Evolutionary conservation across 1,284 basidiomycete species (phyloP).

Genomic region (Cutaneotrichosporon daszewskae): DNA sequence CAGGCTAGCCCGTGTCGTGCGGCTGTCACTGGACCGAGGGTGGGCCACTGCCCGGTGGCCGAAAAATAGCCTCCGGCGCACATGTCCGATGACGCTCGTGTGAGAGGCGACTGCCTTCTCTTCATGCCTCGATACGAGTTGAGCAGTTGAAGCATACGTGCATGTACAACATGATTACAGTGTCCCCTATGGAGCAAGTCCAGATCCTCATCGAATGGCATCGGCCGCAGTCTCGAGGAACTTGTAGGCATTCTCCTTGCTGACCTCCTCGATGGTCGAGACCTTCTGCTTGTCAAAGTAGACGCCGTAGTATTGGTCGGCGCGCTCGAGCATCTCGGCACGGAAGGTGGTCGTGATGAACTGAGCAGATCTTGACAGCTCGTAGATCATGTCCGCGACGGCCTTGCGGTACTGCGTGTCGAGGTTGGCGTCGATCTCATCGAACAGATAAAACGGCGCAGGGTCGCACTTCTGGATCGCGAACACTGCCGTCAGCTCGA

Average conservation of each 20-base stretch:
- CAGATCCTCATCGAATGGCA: not conserved
- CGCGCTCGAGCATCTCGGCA: slow-evolving; percentile 76
- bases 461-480: slow-evolving; percentile 99
- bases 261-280: slow-evolving; percentile 51
- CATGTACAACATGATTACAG: slow-evolving; percentile 4
- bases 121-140: too few species aligned
- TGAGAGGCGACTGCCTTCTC: too few species aligned
- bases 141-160: too few species aligned
- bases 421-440: slow-evolving; percentile 98
- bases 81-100: too few species aligned
- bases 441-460: slow-evolving; percentile 99
- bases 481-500: slow-evolving; percentile 60
- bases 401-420: slow-evolving; percentile 97
- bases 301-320: slow-evolving; percentile 99
- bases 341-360: slow-evolving; percentile 99
- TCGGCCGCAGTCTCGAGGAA: slow-evolving; percentile 28
- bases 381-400: slow-evolving; percentile 97
- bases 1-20: too few species aligned
- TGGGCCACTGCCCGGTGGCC: too few species aligned
- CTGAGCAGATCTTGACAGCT: slow-evolving; percentile 77
- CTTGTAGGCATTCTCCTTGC: slow-evolving; percentile 41
- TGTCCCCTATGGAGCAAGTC: not conserved
- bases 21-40: too few species aligned
- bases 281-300: slow-evolving; percentile 94
- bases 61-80: too few species aligned